Base-by-base conservation (phyloP, 2,329 filamentous ascomycete genomes). In the Grosmannia huntii region DNA sequence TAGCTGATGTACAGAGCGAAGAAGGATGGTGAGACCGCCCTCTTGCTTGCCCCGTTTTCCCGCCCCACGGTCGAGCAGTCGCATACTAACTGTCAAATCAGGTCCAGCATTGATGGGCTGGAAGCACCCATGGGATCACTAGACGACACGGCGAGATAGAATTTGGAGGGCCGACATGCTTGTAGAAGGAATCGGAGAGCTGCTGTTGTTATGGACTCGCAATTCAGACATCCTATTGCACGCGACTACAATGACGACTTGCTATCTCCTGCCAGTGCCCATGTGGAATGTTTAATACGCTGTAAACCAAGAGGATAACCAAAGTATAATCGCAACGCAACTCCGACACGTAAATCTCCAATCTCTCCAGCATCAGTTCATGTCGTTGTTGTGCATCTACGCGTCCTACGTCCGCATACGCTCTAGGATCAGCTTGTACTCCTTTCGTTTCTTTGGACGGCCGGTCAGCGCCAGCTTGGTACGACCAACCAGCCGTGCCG, bases 101-200 rank as follows among this genome's bases (percentile, higher is more conserved):
- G 82, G 82, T 58, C 80, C 92, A 27, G 92, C 84, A 57, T 76
- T 97, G 63, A 71, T 99, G 67, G 94, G 94, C 71, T 90, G 84
- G 87, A 96, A 90, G 77, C 94, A 97, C 74, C 94, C 90, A 64
- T 96, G 90, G 90, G 91, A 96, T 66, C 90, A 96, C 75, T 96
- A 77, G 80, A 73, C 55, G 57, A 50, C 27, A 25, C 31, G 44
- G 57, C 36, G 14, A 53, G 38, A n/a, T 49, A 28, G 51, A 11
- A 41, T 41, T 41, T 2, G 19, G 38, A 41, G 21, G 16, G 19
- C 41, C 19, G 41, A 3, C 7, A 9, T 44, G 14, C 38, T 6
- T 44, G 41, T 21, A n/a, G 41, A 3, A 19, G 41, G 2, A 44
- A 44, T 12, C 3, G 41, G 6, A n/a, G 41, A 7, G 36, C 4